Percentiles rank a stretch among this genome's conserved stretches.
Conservation (phyloP, 2,329 filamentous ascomycete species). For the Fusarium sarcochroum region DNA sequence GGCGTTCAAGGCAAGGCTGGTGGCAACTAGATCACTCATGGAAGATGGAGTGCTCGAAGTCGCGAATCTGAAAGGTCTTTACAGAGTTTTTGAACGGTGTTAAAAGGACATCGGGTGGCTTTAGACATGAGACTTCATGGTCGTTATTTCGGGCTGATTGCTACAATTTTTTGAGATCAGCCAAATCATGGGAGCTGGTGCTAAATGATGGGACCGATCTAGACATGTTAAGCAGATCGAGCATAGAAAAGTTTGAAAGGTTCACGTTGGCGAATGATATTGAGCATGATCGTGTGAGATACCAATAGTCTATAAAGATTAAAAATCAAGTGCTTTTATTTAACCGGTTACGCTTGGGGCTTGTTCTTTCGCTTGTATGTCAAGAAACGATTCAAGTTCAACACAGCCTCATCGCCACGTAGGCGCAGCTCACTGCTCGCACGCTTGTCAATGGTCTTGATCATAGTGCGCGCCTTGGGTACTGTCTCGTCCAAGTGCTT, state of each 20-base stretch:
- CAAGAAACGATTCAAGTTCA: slow-evolving; percentile 74
- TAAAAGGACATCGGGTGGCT: slow-evolving; percentile 58
- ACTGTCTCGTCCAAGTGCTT: slow-evolving; percentile 68
- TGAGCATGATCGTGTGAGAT: not conserved
- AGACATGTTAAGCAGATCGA: slow-evolving; percentile 1
- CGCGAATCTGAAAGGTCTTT: slow-evolving; percentile 91
- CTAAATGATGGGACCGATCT: slow-evolving; percentile 5
- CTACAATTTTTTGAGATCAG: slow-evolving; percentile 2
- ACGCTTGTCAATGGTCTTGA: slow-evolving; percentile 74
- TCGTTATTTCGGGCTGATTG: slow-evolving; percentile 11
- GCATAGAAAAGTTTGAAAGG: slow-evolving; percentile 3
- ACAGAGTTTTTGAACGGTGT: slow-evolving; percentile 95
- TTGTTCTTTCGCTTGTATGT: slow-evolving; percentile 74
- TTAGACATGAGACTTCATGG: slow-evolving; percentile 5
- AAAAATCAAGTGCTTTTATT: slow-evolving; percentile 27
- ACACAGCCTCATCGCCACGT: slow-evolving; percentile 71
- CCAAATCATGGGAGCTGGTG: slow-evolving; percentile 7
- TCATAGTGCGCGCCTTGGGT: slow-evolving; percentile 68
- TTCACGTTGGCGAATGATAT: not conserved
- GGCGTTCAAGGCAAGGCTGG: slow-evolving; percentile 83
- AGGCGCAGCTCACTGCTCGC: slow-evolving; percentile 68
- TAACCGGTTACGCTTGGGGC: slow-evolving; percentile 51
- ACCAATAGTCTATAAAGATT: slow-evolving; percentile 6
- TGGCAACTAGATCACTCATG: slow-evolving; percentile 85
- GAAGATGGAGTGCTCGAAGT: slow-evolving; percentile 84